Conservation (phyloP, 2,329 filamentous ascomycete genomes). For the Aspergillus sp. region DNA sequence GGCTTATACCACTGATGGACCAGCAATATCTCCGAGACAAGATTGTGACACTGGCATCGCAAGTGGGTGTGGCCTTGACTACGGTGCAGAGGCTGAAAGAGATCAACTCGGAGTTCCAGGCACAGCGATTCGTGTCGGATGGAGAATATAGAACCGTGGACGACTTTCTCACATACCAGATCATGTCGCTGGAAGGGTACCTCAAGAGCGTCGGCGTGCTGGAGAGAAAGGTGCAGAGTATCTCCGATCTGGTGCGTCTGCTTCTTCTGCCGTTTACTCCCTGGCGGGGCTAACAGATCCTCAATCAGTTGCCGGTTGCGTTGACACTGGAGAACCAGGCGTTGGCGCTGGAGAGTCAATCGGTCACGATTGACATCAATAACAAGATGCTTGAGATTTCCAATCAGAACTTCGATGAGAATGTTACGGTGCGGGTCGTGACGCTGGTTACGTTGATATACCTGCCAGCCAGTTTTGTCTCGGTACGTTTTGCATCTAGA, state of each 20-base stretch:
- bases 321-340: constrained; percentile 13
- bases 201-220: constrained; percentile 13
- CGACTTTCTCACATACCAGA: constrained; percentile 8
- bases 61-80: constrained; percentile 7
- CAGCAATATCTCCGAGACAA: constrained; percentile 13
- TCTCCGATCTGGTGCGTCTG: constrained; percentile 15
- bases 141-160: constrained; percentile 1
- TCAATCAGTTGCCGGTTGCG: constrained; percentile 14
- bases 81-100: constrained; percentile 10
- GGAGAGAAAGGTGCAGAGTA: constrained; percentile 16
- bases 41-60: constrained; percentile 6
- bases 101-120: constrained; percentile 8
- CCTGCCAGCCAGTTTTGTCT: constrained; percentile 37
- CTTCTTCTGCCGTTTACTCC: not conserved
- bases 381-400: constrained; percentile 16
- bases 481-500: constrained; percentile 22
- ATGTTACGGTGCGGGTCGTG: constrained; percentile 24
- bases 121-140: not conserved
- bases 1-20: constrained; percentile 5
- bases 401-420: constrained; percentile 24
- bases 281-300: not conserved
- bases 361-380: constrained; percentile 13
- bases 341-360: constrained; percentile 10
- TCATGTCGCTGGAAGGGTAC: constrained; percentile 10
- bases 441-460: constrained; percentile 30